Percentiles rank a stretch among this genome's conserved stretches.
phyloP scores from a whole-genome alignment of 805 yeast species.

The Saccharomycopsis selenospora region DNA sequence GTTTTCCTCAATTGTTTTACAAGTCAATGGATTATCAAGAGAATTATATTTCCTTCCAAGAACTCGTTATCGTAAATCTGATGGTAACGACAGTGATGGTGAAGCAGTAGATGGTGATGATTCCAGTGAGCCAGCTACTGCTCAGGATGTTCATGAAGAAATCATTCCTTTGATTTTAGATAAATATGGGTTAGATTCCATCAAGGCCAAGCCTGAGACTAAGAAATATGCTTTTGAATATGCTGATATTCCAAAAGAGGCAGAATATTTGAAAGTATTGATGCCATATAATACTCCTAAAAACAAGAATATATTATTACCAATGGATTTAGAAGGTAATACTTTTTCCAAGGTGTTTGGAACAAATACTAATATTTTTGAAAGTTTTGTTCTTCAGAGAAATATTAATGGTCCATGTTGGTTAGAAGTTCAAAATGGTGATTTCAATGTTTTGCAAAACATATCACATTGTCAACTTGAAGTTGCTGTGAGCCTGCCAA shows the following conservation, averaged over 20 bases:
- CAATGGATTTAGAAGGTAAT: conserved; percentile 62
- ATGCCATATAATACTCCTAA: conserved; percentile 67
- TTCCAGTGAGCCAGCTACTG: conserved; percentile 33
- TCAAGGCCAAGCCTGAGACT: conserved; percentile 62
- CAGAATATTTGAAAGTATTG: conserved; percentile 72
- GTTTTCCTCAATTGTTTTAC: conserved; percentile 68
- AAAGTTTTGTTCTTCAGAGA: conserved; percentile 74
- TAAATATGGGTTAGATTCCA: conserved; percentile 50
- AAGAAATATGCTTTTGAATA: conserved; percentile 88
- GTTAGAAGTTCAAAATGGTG: conserved; percentile 66
- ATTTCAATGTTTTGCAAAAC: conserved; percentile 49
- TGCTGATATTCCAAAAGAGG: conserved; percentile 67
- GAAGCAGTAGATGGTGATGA: conserved; percentile 38
- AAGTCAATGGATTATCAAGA: conserved; percentile 59
- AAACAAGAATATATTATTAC: conserved; percentile 40
- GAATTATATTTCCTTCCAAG: conserved; percentile 77
- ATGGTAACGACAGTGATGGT: conserved; percentile 30
- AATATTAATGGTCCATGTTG: conserved; percentile 97
- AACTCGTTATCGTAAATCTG: conserved; percentile 24
- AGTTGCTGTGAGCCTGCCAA: conserved; percentile 47
- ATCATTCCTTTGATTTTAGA: conserved; percentile 57
- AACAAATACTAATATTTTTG: conserved; percentile 64
- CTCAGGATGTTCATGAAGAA: conserved; percentile 73
- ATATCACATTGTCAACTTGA: conserved; percentile 81
- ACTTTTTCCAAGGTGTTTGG: conserved; percentile 81